Percentiles rank a stretch among this genome's conserved stretches.
Conservation (phyloP, 345 rosid genomes). For the Theobroma cacao region DNA sequence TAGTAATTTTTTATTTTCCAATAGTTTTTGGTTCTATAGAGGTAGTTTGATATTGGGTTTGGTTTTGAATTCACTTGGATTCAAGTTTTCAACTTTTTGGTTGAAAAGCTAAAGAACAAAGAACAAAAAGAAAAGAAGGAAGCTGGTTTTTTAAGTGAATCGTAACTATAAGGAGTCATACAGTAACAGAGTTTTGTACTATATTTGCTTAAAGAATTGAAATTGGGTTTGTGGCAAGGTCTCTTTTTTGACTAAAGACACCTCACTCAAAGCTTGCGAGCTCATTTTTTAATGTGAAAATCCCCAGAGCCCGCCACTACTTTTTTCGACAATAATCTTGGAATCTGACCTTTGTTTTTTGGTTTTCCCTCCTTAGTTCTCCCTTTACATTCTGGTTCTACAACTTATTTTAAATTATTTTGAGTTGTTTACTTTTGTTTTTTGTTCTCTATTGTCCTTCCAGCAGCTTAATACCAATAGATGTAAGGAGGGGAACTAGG, state of each 20-base stretch:
- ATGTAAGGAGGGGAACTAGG: slow-evolving; percentile 3
- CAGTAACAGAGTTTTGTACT: not conserved
- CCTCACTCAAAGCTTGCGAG: slow-evolving; percentile 37
- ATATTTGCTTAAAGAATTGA: slow-evolving; percentile 13
- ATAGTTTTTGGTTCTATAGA: slow-evolving; percentile 3
- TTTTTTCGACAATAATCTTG: slow-evolving; percentile 52
- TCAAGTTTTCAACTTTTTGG: slow-evolving; percentile 19
- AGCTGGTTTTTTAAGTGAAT: slow-evolving; percentile 16
- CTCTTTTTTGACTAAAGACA: slow-evolving; percentile 32
- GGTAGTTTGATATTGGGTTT: not conserved
- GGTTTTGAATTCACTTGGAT: slow-evolving; percentile 14
- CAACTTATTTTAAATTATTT: slow-evolving; percentile 18
- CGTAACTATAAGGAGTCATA: not conserved
- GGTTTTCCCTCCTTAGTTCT: not conserved
- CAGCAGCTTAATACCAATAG: slow-evolving; percentile 19
- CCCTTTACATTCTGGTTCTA: slow-evolving; percentile 40
- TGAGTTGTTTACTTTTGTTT: slow-evolving; percentile 10
- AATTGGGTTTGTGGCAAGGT: not conserved
- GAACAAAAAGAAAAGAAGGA: slow-evolving; percentile 35
- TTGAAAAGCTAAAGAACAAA: slow-evolving; percentile 19
- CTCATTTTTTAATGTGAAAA: slow-evolving; percentile 35
- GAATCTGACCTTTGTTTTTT: slow-evolving; percentile 39
- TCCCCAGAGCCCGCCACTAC: slow-evolving; percentile 35
- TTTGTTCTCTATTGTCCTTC: slow-evolving; percentile 14
- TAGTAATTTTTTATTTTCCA: not conserved